Conservation (phyloP, 371 early-diverging fungal genomes). For the Choanephora cucurbitarum region DNA sequence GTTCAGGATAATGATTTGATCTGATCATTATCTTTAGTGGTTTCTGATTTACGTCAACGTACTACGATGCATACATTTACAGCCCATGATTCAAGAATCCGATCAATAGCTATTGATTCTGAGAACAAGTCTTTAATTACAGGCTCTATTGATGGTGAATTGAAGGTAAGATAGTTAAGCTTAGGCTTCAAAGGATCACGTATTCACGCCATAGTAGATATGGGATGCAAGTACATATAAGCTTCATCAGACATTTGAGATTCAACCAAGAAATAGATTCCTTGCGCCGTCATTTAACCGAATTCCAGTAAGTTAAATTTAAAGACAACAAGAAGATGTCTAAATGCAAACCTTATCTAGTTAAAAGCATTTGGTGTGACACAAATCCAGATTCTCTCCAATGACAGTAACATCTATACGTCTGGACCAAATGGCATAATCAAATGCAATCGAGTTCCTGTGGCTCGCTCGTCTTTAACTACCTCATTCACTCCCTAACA, state of each 20-base stretch:
- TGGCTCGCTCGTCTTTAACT: too few relatives aligned
- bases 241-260: conserved; percentile 47
- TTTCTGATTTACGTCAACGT: conserved; percentile 77
- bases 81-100: conserved; percentile 71
- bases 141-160: conserved; percentile 62
- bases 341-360: conserved; percentile 17
- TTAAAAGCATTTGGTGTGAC: conserved; percentile 56
- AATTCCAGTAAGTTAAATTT: conserved; percentile 50
- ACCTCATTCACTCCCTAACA: too few relatives aligned
- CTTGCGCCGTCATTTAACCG: conserved; percentile 57
- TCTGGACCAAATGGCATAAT: conserved; percentile 52
- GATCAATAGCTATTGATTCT: conserved; percentile 67
- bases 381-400: conserved; percentile 39
- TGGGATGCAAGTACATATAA: conserved; percentile 70
- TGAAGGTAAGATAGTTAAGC: too few relatives aligned
- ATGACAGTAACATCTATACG: conserved; percentile 33
- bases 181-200: too few relatives aligned
- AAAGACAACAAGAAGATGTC: background rate
- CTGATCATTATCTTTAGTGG: conserved; percentile 40
- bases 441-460: conserved; percentile 20
- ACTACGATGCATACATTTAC: conserved; percentile 66
- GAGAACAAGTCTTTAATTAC: conserved; percentile 62
- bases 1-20: background rate
- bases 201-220: too few relatives aligned
- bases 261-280: conserved; percentile 63